Evolutionary conservation across 169 alveolate genomes (phyloP).

Genomic region (Eimeria necatrix): DNA sequence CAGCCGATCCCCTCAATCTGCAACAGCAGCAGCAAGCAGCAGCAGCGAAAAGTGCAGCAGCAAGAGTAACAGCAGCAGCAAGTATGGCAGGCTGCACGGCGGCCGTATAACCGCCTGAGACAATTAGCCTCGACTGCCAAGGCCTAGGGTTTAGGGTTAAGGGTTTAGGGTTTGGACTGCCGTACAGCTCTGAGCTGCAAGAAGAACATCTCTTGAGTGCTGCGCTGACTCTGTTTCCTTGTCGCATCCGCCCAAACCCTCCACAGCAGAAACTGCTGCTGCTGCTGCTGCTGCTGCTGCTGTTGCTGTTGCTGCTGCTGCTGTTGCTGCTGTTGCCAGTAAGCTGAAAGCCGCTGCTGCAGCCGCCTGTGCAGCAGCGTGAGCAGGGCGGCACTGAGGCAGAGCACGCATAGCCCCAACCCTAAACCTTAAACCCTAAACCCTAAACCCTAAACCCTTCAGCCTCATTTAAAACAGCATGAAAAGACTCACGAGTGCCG

Average conservation of each 20-base stretch:
- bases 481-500: not conserved
- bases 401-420: not conserved
- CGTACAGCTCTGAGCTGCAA: not conserved
- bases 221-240: not conserved
- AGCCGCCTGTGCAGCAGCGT: conserved; percentile 7
- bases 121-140: too few relatives aligned
- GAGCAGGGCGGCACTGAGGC: conserved; percentile 11
- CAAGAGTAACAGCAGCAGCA: not conserved
- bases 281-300: not conserved
- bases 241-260: not conserved
- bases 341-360: conserved; percentile 10
- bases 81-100: too few relatives aligned
- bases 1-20: conserved; percentile 16
- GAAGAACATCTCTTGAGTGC: not conserved
- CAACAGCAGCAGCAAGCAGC: not conserved
- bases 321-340: conserved; percentile 23
- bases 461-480: not conserved
- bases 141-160: not conserved
- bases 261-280: conserved; percentile 33
- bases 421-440: not conserved
- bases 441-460: not conserved
- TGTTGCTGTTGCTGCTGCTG: not conserved
- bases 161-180: not conserved
- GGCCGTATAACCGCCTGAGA: too few relatives aligned
- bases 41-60: not conserved